Evolutionary conservation across 352 stramenopile species (phyloP), one percentile per base, ranked within the genome.

Genomic region (Phytopythium vexans): DNA sequence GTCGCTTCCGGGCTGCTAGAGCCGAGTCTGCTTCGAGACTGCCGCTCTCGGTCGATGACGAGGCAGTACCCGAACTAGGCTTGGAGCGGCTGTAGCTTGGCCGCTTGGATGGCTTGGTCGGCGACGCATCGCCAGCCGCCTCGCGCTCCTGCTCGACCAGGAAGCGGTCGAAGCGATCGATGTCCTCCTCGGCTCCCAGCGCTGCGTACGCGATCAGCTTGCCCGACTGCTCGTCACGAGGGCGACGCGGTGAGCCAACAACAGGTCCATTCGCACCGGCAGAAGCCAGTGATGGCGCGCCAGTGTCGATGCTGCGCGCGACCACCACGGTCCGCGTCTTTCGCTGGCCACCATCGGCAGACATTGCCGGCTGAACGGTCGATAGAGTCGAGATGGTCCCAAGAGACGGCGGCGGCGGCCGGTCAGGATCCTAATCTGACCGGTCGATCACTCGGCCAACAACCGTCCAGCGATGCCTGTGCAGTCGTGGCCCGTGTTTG

Each of bases 121-220:
- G 21, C 21, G 21, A 27, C 2, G 21, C 21, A 27, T 27, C 21
- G 0, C 62, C 64, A 47, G 58, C 72, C 3, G 52, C 46, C 1
- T 59, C 57, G 1, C 60, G 51, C 8, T 61, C 57, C n/a, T 83
- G 72, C 38, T 86, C 71, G 8, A 44, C 45, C 27, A 92, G 57
- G 48, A 77, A 92, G 32, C 72, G 60, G 38, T 86, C 72, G 39
- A 87, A 89, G 8, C 74, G 56, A 11, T 80, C 70, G 6, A 92
- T 54, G 50, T 92, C 80, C 14, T 78, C 64, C 0, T 62, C 64
- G 4, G 57, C 68, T 5, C 82, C 82, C 3, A 92, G 68, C 9
- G 82, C 82, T 3, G 82, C 77, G 43, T 92, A 89, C 9, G 74
- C 62, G 5, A 58, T 63, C 16, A 92, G 49, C 43, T 84, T 88